phyloP scores from a whole-genome alignment of 2,329 filamentous ascomycete genomes.

The Exophiala phaeomuriformis region DNA sequence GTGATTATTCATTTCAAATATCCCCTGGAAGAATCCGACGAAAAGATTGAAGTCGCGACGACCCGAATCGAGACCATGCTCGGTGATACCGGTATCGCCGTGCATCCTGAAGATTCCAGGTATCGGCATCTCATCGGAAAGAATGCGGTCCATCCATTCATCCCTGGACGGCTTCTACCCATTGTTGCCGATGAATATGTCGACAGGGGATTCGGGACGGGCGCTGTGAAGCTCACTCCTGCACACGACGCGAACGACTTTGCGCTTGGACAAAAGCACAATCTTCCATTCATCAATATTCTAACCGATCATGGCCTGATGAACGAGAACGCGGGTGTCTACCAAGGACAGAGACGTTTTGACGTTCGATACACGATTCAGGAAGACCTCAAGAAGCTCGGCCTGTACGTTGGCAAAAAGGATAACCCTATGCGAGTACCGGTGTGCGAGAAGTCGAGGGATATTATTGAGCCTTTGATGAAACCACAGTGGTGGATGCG shows the following conservation, averaged over 20 bases:
- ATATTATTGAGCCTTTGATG: constrained; percentile 87
- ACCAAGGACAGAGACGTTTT: constrained; percentile 82
- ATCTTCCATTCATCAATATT: constrained; percentile 88
- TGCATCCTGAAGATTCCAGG: constrained; percentile 77
- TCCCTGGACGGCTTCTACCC: constrained; percentile 56
- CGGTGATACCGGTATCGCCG: constrained; percentile 86
- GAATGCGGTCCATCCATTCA: constrained; percentile 77
- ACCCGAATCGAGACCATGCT: constrained; percentile 94
- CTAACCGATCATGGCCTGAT: constrained; percentile 83
- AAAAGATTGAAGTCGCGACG: constrained; percentile 76
- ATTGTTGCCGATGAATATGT: constrained; percentile 88
- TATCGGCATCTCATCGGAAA: constrained; percentile 87
- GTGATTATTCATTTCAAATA: constrained; percentile 87
- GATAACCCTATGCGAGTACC: constrained; percentile 93
- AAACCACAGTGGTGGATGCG: constrained; percentile 99
- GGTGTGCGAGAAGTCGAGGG: constrained; percentile 81
- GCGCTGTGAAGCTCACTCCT: constrained; percentile 93
- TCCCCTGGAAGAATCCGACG: constrained; percentile 58
- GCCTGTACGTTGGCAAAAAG: constrained; percentile 88
- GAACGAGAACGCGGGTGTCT: constrained; percentile 76
- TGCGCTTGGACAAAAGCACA: constrained; percentile 69
- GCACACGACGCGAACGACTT: constrained; percentile 97
- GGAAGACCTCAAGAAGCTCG: constrained; percentile 73
- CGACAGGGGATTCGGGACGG: constrained; percentile 88
- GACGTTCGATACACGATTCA: constrained; percentile 83